Conservation (phyloP, 805 yeast genomes). For the Candida hispaniensis region DNA sequence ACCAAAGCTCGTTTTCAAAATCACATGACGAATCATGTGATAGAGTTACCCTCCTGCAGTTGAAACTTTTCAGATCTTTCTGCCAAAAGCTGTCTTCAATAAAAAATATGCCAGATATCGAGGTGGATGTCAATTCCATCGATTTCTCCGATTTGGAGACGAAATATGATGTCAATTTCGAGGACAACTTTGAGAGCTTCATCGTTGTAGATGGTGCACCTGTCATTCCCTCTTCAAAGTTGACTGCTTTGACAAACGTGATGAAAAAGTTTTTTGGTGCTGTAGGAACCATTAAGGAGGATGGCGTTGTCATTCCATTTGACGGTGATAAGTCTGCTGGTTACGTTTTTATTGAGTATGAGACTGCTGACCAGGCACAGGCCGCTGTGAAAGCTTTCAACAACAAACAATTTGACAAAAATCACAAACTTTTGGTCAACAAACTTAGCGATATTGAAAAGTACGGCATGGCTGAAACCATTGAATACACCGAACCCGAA, state of each 20-base stretch:
- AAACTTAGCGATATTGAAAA: conserved; percentile 72
- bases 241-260: conserved; percentile 73
- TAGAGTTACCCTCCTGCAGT: too few relatives aligned
- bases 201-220: conserved; percentile 94
- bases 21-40: too few relatives aligned
- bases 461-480: conserved; percentile 54
- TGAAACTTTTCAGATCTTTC: too few relatives aligned
- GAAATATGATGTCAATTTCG: conserved; percentile 52
- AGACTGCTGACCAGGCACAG: conserved; percentile 52
- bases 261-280: conserved; percentile 66
- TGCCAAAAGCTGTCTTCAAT: too few relatives aligned
- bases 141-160: conserved; percentile 79
- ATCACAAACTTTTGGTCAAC: conserved; percentile 81
- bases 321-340: conserved; percentile 70
- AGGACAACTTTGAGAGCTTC: conserved; percentile 57
- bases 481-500: conserved; percentile 55
- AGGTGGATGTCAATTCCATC: conserved; percentile 32
- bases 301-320: conserved; percentile 73
- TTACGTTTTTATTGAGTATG: conserved; percentile 68
- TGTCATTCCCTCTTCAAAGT: conserved; percentile 81
- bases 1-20: too few relatives aligned
- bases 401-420: conserved; percentile 86
- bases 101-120: too few relatives aligned
- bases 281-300: conserved; percentile 58
- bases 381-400: conserved; percentile 72